Conservation (phyloP, 2,329 filamentous ascomycete genomes). For the Magnaporthiopsis poae region DNA sequence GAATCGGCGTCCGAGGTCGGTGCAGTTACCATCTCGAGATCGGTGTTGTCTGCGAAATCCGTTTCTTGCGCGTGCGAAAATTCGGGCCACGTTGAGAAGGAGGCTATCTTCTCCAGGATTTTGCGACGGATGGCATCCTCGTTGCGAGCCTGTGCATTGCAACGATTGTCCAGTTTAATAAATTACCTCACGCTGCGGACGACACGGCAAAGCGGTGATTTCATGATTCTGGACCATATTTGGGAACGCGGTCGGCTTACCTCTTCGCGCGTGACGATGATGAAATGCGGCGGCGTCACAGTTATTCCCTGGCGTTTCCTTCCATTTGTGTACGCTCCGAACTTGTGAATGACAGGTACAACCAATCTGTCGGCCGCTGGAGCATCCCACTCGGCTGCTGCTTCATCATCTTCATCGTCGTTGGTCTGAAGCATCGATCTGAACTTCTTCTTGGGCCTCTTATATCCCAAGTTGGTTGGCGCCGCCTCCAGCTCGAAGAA, state of each 20-base stretch:
- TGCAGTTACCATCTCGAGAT: constrained; percentile 60
- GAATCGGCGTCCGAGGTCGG: constrained; percentile 55
- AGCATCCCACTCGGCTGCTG: constrained; percentile 41
- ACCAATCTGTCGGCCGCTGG: constrained; percentile 55
- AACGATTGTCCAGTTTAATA: neutral
- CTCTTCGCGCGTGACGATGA: constrained; percentile 67
- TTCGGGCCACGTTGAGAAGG: constrained; percentile 62
- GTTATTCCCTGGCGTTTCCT: constrained; percentile 15
- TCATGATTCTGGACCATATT: neutral
- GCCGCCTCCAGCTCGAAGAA: constrained; percentile 66
- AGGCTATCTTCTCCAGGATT: constrained; percentile 63
- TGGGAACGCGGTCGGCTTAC: constrained; percentile 25
- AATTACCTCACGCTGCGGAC: neutral
- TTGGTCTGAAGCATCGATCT: constrained; percentile 42
- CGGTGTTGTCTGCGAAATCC: constrained; percentile 40
- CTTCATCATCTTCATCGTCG: constrained; percentile 31
- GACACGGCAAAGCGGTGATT: too few relatives aligned
- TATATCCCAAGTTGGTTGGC: constrained; percentile 67
- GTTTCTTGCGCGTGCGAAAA: constrained; percentile 43
- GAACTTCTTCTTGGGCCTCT: constrained; percentile 31
- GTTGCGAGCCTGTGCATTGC: constrained; percentile 31
- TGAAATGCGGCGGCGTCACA: constrained; percentile 52
- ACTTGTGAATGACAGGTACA: constrained; percentile 61
- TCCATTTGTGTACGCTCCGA: constrained; percentile 19
- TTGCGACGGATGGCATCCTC: constrained; percentile 71